Base-by-base conservation (phyloP, 306 rosid species). In the Cucurbita argyrosperma region DNA sequence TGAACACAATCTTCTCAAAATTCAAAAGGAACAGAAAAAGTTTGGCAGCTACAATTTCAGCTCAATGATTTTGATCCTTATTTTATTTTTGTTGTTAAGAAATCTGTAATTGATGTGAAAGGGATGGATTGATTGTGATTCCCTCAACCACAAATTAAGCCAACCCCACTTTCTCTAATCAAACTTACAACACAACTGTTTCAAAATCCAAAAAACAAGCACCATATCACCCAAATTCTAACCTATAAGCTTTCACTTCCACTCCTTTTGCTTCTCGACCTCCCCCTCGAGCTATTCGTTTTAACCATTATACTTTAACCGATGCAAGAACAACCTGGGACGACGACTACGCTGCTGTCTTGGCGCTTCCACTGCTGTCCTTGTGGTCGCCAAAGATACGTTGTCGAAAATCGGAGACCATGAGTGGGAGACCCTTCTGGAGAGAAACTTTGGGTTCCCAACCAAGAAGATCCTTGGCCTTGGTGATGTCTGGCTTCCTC, bases 341-440 rank as follows among this genome's bases (percentile, higher is more conserved):
- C 26, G n/a, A 10, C 4, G 51, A 19, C 42, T 67, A 67, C 7
- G 73, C 56, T 21, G 73, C 42, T 5, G 21, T 26, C 19, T 68
- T 42, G 9, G 37, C 38, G n/a, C 52, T 9, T 2, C 71, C 10
- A 5, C 53, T 18, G 71, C 23, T 21, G 46, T 68, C 82, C 83
- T 89, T 90, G 78, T 90, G 97, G 80, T 93, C 98, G n/a, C 96
- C 97, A 39, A 93, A 93, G 75, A 93, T 86, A 80, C 98, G 94
- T 80, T 87, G 86, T 74, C 97, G 71, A 84, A 93, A 93, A 75
- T 93, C 98, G 1, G 92, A 82, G 74, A 93, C 98, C 98, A 93
- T 93, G 14, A 89, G 84, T 38, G 98, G 98, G 60, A 93, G 98
- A 4, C 98, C 98, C 85, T 89, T 90, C 49, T 63, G 92, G 2